phyloP scores from a whole-genome alignment of 352 stramenopile species.

The Globisporangium camurandrum region DNA sequence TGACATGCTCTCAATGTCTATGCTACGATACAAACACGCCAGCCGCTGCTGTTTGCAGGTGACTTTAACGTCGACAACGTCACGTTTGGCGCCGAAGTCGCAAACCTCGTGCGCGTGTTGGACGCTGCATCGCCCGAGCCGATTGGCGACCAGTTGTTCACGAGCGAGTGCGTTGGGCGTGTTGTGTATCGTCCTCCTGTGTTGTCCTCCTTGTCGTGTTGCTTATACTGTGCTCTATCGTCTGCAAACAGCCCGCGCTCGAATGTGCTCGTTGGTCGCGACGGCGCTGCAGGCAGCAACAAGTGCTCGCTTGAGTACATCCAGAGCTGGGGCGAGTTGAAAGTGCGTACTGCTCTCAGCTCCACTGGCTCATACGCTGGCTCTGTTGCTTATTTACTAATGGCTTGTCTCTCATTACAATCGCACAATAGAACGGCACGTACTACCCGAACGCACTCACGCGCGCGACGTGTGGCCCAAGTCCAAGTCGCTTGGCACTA shows the following conservation, averaged over 20 bases:
- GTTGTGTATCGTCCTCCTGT: no score
- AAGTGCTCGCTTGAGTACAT: constrained; percentile 64
- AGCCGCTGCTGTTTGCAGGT: constrained; percentile 73
- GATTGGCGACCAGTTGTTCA: constrained; percentile 55
- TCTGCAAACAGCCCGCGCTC: constrained; percentile 40
- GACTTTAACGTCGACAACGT: constrained; percentile 85
- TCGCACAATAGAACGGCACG: constrained; percentile 41
- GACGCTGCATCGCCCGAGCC: constrained; percentile 32
- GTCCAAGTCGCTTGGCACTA: no score
- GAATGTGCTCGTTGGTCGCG: constrained; percentile 72
- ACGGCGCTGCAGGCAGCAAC: constrained; percentile 67
- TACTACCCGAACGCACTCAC: constrained; percentile 48
- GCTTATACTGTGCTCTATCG: not conserved
- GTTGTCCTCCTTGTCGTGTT: no score
- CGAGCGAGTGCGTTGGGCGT: constrained; percentile 78
- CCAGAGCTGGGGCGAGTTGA: constrained; percentile 53
- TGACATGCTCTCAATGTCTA: no score
- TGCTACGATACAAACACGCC: not conserved
- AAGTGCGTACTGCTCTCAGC: no score
- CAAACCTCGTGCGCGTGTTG: constrained; percentile 49
- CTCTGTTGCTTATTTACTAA: no score
- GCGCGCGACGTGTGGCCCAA: constrained; percentile 42
- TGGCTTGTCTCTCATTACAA: no score
- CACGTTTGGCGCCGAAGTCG: constrained; percentile 63
- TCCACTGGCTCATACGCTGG: no score